These are phyloP conservation scores for Fraxinus albicans DNA, from an alignment of 305 asterid species.

Conservation along the genomic window DNA sequence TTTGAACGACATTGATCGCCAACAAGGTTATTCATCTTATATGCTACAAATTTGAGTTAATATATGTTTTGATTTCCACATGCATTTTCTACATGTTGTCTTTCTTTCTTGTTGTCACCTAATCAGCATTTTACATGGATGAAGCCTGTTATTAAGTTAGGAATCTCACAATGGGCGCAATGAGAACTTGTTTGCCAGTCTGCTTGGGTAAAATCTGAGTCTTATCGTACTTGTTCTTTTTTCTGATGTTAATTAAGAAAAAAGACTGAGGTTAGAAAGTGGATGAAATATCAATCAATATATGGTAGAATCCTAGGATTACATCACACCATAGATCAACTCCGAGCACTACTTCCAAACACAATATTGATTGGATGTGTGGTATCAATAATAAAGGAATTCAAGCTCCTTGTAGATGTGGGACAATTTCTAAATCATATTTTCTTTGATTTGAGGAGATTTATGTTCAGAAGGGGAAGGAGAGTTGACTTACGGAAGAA, in stretches of 20 bases:
- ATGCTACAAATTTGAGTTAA: constrained; percentile 78
- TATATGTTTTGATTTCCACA: too few species aligned
- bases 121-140: neutral
- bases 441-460: neutral
- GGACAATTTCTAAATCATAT: neutral
- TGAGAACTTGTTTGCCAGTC: neutral
- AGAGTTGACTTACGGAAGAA: neutral
- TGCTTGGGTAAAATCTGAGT: neutral
- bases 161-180: neutral
- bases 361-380: neutral
- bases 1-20: constrained; percentile 74
- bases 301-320: neutral
- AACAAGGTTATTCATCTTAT: constrained; percentile 79
- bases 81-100: too few species aligned
- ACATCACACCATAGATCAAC: neutral
- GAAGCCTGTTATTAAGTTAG: neutral
- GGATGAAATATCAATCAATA: neutral
- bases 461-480: neutral
- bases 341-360: neutral
- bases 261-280: neutral
- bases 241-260: neutral
- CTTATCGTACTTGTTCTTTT: neutral
- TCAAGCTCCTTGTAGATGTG: neutral
- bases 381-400: neutral
- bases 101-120: neutral